phyloP scores from a whole-genome alignment of 805 yeast species.

The Ogataea trehalophila region DNA sequence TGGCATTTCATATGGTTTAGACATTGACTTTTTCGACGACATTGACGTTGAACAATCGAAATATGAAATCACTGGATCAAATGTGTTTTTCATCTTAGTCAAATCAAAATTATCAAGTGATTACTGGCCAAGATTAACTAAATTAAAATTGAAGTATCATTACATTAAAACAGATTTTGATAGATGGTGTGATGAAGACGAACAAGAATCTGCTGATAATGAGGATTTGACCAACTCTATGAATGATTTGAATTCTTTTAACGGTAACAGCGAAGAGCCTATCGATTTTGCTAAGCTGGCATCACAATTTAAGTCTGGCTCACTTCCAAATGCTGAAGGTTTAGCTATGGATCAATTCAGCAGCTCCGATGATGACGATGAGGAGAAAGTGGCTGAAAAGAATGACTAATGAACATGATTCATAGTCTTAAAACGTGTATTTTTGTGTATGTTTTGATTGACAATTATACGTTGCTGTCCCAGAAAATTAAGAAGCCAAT shows the following conservation, averaged over 20 bases:
- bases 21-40: conserved; percentile 71
- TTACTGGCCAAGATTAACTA: conserved; percentile 94
- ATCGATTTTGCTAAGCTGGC: conserved; percentile 27
- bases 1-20: conserved; percentile 55
- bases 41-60: conserved; percentile 63
- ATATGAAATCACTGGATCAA: conserved; percentile 57
- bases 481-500: too few species aligned
- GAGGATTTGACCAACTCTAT: conserved; percentile 27
- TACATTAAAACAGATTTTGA: conserved; percentile 92
- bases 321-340: conserved; percentile 37
- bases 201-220: conserved; percentile 71
- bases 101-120: conserved; percentile 67
- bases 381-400: conserved; percentile 10
- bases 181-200: conserved; percentile 98
- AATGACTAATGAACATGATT: neutral
- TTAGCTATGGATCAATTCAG: conserved; percentile 25
- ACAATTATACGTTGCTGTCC: too few species aligned
- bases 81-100: conserved; percentile 57
- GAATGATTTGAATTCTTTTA: conserved; percentile 17
- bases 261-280: conserved; percentile 12
- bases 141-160: conserved; percentile 74
- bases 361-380: conserved; percentile 28
- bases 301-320: conserved; percentile 42
- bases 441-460: too few species aligned
- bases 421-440: too few species aligned